Percentiles rank a stretch among this genome's conserved stretches.
Evolutionary conservation across 352 stramenopile species (phyloP).

Genomic region (Globisporangium nodosum): DNA sequence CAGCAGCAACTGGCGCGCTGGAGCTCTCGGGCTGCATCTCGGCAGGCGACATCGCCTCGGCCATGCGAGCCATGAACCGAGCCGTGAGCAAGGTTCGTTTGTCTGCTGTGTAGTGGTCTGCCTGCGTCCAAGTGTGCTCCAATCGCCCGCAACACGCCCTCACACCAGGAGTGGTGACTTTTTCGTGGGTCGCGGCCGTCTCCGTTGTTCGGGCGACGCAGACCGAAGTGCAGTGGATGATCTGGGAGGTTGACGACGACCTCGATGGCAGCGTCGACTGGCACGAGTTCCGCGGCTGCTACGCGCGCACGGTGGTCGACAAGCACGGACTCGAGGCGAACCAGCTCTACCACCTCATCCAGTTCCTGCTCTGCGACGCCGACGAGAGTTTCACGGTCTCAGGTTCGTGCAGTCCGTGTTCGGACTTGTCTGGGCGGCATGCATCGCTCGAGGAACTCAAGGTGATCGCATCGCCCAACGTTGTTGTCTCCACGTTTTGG

Average conservation of each 20-base stretch:
- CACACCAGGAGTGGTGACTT: neutral
- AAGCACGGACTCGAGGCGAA: constrained; percentile 89
- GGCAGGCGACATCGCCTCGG: constrained; percentile 35
- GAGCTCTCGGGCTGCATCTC: constrained; percentile 36
- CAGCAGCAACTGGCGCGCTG: neutral
- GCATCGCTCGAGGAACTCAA: neutral
- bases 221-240: constrained; percentile 93
- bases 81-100: constrained; percentile 24
- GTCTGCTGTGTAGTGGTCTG: neutral
- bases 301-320: constrained; percentile 88
- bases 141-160: neutral
- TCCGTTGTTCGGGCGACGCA: constrained; percentile 15
- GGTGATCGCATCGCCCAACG: neutral
- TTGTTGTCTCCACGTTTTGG: neutral
- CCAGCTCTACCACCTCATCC: constrained; percentile 92
- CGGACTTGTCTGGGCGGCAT: neutral
- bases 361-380: constrained; percentile 93
- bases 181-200: neutral
- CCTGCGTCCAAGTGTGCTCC: too few species aligned
- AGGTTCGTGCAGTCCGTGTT: constrained; percentile 18
- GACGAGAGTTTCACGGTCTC: constrained; percentile 88
- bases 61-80: constrained; percentile 32
- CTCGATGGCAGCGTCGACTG: constrained; percentile 89
- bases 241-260: constrained; percentile 97
- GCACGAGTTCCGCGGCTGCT: constrained; percentile 92